Base-by-base conservation (phyloP, 2,329 filamentous ascomycete genomes). In the Diaporthe vaccinii region DNA sequence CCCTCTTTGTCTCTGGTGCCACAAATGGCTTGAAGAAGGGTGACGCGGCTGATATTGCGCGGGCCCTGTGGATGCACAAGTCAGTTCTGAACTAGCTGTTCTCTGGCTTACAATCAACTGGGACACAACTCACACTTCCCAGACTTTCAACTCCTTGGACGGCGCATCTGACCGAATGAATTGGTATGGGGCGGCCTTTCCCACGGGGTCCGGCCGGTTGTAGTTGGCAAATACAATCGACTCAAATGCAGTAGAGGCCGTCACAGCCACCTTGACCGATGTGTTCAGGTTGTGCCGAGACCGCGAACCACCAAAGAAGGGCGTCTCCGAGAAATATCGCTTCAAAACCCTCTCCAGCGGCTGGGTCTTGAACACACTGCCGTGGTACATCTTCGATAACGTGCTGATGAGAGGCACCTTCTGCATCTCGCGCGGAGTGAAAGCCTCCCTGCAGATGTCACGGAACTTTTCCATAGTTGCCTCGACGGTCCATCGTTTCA, bases 281-380 rank as follows among this genome's bases (percentile, higher is more conserved):
- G 65, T 69, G 65, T 69, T 69, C 4, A 55, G 49, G n/a, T 55
- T 55, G 49, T 69, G 49, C n/a, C 65, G 65, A 28, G 65, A 69
- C 31, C 65, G 46, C 15, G 65, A 25, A 2, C 65, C 65, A 14
- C 65, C 65, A 15, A 55, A 69, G 49, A 69, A 69, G 31, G 65
- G 65, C n/a, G 65, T 69, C n/a, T 69, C 65, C 0, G 49, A 55
- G 31, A 69, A 69, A 4, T 69, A 69, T 10, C 65, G 41, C 65
- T 55, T 69, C n/a, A 69, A n/a, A 2, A 55, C 25, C 15, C 36
- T 28, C 49, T 69, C 65, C 15, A 69, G 10, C 0, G 65, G 65
- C 34, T 69, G 65, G 4, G 65, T 69, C n/a, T 69, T 69, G 65
- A 69, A 69, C 3, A 69, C 65, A n/a, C 65, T 69, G 34, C 65